Percentiles rank a stretch among this genome's conserved stretches.
Conservation (phyloP, 2,329 filamentous ascomycete species). For the Endoconidiophora polonica region DNA sequence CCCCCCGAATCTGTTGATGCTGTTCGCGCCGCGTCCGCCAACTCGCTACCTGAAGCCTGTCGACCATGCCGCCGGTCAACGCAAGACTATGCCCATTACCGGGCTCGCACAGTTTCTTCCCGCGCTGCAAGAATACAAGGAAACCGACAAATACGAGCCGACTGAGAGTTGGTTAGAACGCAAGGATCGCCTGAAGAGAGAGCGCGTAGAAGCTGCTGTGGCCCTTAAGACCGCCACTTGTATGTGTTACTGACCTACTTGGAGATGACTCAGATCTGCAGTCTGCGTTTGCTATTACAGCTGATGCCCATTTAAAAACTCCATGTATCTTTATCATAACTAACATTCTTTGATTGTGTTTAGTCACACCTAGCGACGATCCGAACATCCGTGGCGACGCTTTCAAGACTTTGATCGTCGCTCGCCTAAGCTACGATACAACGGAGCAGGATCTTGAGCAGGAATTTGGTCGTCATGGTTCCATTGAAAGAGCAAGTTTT, state of each 20-base stretch:
- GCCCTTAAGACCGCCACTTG: constrained; percentile 35
- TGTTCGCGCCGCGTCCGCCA: constrained; percentile 87
- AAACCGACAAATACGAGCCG: constrained; percentile 57
- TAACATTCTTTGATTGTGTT: background rate
- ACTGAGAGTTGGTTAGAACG: constrained; percentile 88
- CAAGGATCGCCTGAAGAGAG: constrained; percentile 65
- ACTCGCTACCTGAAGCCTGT: constrained; percentile 73
- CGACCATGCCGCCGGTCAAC: constrained; percentile 70
- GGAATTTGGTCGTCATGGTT: constrained; percentile 84
- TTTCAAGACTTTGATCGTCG: constrained; percentile 88
- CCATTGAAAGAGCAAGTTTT: constrained; percentile 66
- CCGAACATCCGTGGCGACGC: constrained; percentile 82
- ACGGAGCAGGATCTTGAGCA: constrained; percentile 80
- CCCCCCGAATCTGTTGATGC: constrained; percentile 75
- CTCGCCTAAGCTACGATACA: constrained; percentile 74
- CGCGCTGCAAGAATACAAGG: constrained; percentile 59
- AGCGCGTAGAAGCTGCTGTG: constrained; percentile 57
- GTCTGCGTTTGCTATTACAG: background rate
- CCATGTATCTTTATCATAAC: too few species aligned
- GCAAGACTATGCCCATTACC: constrained; percentile 54
- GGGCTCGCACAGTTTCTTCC: constrained; percentile 63
- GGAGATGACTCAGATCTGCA: background rate
- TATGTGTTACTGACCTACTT: background rate
- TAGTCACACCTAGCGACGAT: constrained; percentile 71
- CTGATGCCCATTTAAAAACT: background rate